These are phyloP conservation scores for Wickerhamomyces sp. DNA, from an alignment of 1,139 yeast species.

Conservation along the genomic window DNA sequence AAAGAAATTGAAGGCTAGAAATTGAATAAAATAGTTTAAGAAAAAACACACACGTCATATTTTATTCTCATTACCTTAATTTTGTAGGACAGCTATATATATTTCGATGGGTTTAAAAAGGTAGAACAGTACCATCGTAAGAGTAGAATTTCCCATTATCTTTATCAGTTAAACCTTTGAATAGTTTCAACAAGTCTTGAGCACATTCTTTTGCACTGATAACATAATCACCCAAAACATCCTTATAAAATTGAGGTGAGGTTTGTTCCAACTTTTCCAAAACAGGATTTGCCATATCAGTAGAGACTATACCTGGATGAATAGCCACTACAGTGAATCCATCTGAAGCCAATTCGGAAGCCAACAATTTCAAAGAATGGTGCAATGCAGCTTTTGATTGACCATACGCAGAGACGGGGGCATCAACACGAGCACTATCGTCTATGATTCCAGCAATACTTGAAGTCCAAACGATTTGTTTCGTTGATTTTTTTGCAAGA, in stretches of 20 bases:
- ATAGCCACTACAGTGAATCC: slow-evolving; percentile 23
- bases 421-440: slow-evolving; percentile 8
- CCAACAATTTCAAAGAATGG: slow-evolving; percentile 20
- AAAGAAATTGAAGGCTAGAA: slow-evolving; percentile 42
- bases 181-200: no score
- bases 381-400: slow-evolving; percentile 31
- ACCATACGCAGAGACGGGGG: slow-evolving; percentile 28
- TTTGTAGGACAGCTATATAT: no score
- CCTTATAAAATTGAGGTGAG: no score
- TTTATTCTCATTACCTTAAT: no score
- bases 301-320: slow-evolving; percentile 26
- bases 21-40: background rate
- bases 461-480: slow-evolving; percentile 22
- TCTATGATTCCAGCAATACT: slow-evolving; percentile 23
- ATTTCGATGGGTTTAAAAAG: no score
- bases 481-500: slow-evolving; percentile 14
- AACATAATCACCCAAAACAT: no score
- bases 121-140: no score
- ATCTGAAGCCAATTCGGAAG: slow-evolving; percentile 21
- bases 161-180: no score
- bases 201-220: no score
- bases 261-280: no score
- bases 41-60: background rate
- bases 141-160: no score
- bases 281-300: no score